These are phyloP conservation scores for Mortierella claussenii DNA, from an alignment of 192 early-diverging fungal species.

Conservation along the genomic window DNA sequence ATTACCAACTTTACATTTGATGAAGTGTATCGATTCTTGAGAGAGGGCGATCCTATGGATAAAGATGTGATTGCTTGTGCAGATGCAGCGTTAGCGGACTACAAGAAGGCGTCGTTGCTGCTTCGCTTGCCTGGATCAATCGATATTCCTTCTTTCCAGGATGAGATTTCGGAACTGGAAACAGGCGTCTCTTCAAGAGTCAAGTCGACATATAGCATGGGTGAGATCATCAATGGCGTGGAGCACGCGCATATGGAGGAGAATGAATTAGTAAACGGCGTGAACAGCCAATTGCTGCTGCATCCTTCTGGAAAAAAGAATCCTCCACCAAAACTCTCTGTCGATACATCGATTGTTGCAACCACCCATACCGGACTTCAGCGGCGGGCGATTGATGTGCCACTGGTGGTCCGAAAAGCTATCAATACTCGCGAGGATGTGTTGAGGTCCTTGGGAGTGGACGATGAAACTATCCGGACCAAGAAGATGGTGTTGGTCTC, in stretches of 20 bases:
- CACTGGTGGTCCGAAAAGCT: slow-evolving; percentile 64
- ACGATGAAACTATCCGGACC: slow-evolving; percentile 54
- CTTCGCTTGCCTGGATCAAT: slow-evolving; percentile 67
- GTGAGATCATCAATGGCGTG: not conserved
- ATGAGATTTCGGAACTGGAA: slow-evolving; percentile 42
- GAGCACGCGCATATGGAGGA: not conserved
- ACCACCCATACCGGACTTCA: not conserved
- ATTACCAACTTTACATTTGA: slow-evolving; percentile 74
- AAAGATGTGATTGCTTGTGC: slow-evolving; percentile 43
- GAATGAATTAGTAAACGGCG: too few species aligned
- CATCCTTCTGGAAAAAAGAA: slow-evolving; percentile 1
- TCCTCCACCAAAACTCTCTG: not conserved
- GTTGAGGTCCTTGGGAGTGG: slow-evolving; percentile 57
- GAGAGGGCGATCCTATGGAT: slow-evolving; percentile 65
- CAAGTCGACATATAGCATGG: not conserved
- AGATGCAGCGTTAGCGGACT: slow-evolving; percentile 59
- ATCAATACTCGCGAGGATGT: slow-evolving; percentile 57
- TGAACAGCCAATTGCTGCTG: not conserved
- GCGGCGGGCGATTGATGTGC: slow-evolving; percentile 64
- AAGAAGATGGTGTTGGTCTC: slow-evolving; percentile 63
- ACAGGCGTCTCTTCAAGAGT: not conserved
- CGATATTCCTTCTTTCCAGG: slow-evolving; percentile 64
- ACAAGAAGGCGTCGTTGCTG: slow-evolving; percentile 61
- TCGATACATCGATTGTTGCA: slow-evolving; percentile 4
- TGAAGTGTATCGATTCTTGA: slow-evolving; percentile 62